Percentiles rank a stretch among this genome's conserved stretches.
phyloP scores from a whole-genome alignment of 2,329 filamentous ascomycete species.

The Ceratocystis diversiconidia region DNA sequence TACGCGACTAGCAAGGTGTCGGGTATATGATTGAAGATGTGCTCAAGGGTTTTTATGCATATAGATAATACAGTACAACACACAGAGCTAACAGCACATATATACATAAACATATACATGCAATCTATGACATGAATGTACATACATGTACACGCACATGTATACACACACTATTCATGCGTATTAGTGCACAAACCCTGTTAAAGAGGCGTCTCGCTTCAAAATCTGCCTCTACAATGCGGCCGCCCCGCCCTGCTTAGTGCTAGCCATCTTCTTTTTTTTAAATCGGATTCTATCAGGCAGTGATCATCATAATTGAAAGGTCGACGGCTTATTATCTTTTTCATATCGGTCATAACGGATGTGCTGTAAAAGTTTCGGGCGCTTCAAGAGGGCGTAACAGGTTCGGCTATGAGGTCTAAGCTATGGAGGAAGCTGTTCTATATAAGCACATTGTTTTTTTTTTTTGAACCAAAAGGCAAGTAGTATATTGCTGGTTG shows the following conservation, averaged over 20 bases:
- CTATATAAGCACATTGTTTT: too few species aligned
- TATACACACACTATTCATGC: neutral
- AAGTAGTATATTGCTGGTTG: neutral
- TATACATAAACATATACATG: neutral
- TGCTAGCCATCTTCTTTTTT: neutral
- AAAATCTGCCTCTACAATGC: neutral
- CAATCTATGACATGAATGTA: neutral
- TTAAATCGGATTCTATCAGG: neutral
- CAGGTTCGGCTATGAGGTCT: neutral
- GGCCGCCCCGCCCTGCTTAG: neutral
- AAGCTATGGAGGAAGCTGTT: neutral
- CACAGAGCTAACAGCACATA: neutral
- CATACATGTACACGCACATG: neutral
- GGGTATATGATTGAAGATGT: neutral
- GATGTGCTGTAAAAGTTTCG: neutral
- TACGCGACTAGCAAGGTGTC: neutral
- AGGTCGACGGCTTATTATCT: neutral
- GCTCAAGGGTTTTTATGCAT: neutral
- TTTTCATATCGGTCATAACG: neutral
- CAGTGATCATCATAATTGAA: neutral
- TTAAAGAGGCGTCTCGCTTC: neutral
- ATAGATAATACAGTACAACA: neutral
- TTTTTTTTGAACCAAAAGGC: too few species aligned
- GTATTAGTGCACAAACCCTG: neutral
- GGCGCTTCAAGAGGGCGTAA: neutral